Percentiles rank a stretch among this genome's conserved stretches.
phyloP scores from a whole-genome alignment of 164 flowering plant genomes.

The Annona squamosa region DNA sequence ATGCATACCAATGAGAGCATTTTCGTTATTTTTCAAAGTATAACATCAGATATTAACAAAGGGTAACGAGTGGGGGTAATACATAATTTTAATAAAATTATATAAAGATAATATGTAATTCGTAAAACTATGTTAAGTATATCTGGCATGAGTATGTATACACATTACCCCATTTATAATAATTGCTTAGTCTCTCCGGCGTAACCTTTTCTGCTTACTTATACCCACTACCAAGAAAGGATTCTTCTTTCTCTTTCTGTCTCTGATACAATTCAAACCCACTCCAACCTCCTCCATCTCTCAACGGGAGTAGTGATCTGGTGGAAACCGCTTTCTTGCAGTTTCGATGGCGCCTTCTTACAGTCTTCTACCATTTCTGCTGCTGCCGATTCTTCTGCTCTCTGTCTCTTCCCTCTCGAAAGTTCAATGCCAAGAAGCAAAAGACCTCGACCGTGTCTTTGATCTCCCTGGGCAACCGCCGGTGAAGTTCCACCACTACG shows the following conservation, averaged over 20 bases:
- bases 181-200: too few relatives aligned
- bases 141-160: too few relatives aligned
- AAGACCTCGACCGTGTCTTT: slow-evolving; percentile 34
- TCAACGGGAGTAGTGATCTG: neutral
- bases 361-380: neutral
- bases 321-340: neutral
- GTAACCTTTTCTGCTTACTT: too few relatives aligned
- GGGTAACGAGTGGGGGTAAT: too few relatives aligned
- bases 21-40: too few relatives aligned
- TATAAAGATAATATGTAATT: too few relatives aligned
- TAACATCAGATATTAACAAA: too few relatives aligned
- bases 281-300: neutral
- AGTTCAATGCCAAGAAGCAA: neutral
- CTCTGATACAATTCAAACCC: neutral
- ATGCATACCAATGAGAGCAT: too few relatives aligned
- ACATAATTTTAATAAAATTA: too few relatives aligned
- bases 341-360: slow-evolving; percentile 1
- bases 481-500: slow-evolving; percentile 41
- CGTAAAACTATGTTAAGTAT: too few relatives aligned
- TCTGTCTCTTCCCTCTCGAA: neutral
- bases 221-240: neutral
- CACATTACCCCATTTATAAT: too few relatives aligned
- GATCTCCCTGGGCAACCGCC: slow-evolving; percentile 50
- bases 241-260: neutral
- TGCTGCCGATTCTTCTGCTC: slow-evolving; percentile 6